These are phyloP conservation scores for Scedosporium dehoogii DNA, from an alignment of 2,329 filamentous ascomycete genomes.

Conservation along the genomic window DNA sequence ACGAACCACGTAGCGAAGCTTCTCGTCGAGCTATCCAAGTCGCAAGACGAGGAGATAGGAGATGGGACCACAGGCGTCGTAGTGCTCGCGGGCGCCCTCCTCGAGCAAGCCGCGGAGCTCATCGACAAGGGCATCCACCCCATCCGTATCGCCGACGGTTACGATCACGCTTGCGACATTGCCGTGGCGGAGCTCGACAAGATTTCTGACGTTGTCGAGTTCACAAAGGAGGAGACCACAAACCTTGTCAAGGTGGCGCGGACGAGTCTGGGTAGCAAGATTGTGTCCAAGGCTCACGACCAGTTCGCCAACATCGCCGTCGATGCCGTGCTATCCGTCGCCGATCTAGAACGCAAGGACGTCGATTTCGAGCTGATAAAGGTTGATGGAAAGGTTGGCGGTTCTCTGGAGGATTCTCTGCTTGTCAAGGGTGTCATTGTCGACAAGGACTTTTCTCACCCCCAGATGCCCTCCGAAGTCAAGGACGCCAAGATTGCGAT, in stretches of 20 bases:
- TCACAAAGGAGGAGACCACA: slow-evolving; percentile 66
- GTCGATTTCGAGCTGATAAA: slow-evolving; percentile 99
- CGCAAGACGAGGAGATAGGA: slow-evolving; percentile 97
- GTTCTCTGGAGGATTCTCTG: slow-evolving; percentile 82
- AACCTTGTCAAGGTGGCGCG: slow-evolving; percentile 93
- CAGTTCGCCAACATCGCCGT: slow-evolving; percentile 97
- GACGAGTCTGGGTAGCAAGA: slow-evolving; percentile 95
- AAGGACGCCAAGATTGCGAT: slow-evolving; percentile 95
- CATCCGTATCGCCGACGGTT: slow-evolving; percentile 96
- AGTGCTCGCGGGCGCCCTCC: slow-evolving; percentile 83
- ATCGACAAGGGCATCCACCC: slow-evolving; percentile 99
- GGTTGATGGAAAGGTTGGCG: slow-evolving; percentile 96
- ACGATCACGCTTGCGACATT: slow-evolving; percentile 95
- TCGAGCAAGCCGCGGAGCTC: slow-evolving; percentile 93
- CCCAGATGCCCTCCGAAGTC: slow-evolving; percentile 96
- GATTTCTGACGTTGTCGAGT: slow-evolving; percentile 86
- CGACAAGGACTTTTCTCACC: slow-evolving; percentile 99
- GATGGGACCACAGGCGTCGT: slow-evolving; percentile 98
- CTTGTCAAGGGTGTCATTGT: slow-evolving; percentile 97
- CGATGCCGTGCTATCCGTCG: slow-evolving; percentile 91
- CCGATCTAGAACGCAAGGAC: slow-evolving; percentile 90
- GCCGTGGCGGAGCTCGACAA: slow-evolving; percentile 85
- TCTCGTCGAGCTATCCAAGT: slow-evolving; percentile 93
- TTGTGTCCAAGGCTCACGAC: slow-evolving; percentile 97
- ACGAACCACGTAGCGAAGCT: slow-evolving; percentile 97